Evolutionary conservation across 257 asterid genomes (phyloP).

Genomic region (Solanum etuberosum): DNA sequence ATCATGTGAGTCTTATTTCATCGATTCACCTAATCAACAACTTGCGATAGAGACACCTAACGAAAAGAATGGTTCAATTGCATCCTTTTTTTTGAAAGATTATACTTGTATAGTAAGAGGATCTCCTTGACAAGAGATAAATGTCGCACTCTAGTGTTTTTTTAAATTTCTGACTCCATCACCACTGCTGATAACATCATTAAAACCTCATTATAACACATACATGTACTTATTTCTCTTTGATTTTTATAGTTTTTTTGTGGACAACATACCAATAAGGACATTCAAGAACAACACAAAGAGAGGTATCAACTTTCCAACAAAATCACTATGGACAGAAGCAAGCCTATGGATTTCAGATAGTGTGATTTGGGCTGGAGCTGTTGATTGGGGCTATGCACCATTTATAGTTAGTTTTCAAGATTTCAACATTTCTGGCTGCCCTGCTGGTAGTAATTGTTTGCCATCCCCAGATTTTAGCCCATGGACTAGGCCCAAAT

Average conservation of each 20-base stretch:
- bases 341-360: slow-evolving; percentile 4
- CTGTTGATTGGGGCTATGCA: neutral
- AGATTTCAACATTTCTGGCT: neutral
- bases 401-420: neutral
- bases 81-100: too few species aligned
- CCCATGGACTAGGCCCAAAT: neutral
- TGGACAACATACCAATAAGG: neutral
- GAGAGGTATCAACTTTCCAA: neutral
- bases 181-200: neutral
- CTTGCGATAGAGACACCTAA: too few species aligned
- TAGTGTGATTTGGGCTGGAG: neutral
- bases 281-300: neutral
- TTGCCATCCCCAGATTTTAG: neutral
- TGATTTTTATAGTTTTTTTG: neutral
- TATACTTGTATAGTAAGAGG: too few species aligned
- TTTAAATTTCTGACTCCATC: neutral
- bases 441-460: neutral
- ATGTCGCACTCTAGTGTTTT: too few species aligned
- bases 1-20: neutral
- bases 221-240: neutral
- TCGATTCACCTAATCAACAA: too few species aligned
- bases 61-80: too few species aligned
- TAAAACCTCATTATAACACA: neutral
- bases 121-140: too few species aligned
- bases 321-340: neutral